These are phyloP conservation scores for Xerocomus potaroensis DNA, from an alignment of 768 basidiomycete genomes.

Conservation along the genomic window DNA sequence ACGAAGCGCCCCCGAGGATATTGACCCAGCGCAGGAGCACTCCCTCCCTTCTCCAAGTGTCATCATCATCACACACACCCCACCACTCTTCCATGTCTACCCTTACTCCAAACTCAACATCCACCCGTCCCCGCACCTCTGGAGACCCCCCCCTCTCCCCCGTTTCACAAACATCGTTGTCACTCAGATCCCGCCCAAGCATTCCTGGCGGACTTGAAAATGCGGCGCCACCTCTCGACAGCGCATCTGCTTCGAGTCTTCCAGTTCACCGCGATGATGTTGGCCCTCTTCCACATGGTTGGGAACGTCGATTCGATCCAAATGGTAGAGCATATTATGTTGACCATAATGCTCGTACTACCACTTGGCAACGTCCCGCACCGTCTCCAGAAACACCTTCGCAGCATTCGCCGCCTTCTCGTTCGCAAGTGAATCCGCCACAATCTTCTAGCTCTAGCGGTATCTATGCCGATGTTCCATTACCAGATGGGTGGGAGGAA, in stretches of 20 bases:
- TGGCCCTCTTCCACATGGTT: conserved; percentile 66
- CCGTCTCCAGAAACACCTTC: conserved; percentile 20
- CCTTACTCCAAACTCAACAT: conserved; percentile 7
- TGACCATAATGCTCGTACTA: conserved; percentile 77
- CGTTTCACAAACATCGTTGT: conserved; percentile 6
- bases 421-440: conserved; percentile 18
- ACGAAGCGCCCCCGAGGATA: conserved; percentile 7
- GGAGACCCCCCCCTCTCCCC: conserved; percentile 12
- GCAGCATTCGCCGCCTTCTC: conserved; percentile 15
- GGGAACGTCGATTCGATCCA: conserved; percentile 77
- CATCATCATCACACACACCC: conserved; percentile 15
- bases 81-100: conserved; percentile 18
- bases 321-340: conserved; percentile 74
- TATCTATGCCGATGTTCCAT: conserved; percentile 56
- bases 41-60: conserved; percentile 21
- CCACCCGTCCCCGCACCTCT: conserved; percentile 15
- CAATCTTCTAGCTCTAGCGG: conserved; percentile 29
- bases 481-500: conserved; percentile 92
- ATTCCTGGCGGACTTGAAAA: conserved; percentile 7
- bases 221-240: conserved; percentile 1
- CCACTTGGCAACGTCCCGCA: conserved; percentile 68
- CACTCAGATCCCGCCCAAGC: conserved; percentile 14
- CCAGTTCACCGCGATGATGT: conserved; percentile 52
- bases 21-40: conserved; percentile 21
- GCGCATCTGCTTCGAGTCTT: conserved; percentile 3